Conservation (phyloP, 176 grass and related monocot species). For the Themeda triandra region DNA sequence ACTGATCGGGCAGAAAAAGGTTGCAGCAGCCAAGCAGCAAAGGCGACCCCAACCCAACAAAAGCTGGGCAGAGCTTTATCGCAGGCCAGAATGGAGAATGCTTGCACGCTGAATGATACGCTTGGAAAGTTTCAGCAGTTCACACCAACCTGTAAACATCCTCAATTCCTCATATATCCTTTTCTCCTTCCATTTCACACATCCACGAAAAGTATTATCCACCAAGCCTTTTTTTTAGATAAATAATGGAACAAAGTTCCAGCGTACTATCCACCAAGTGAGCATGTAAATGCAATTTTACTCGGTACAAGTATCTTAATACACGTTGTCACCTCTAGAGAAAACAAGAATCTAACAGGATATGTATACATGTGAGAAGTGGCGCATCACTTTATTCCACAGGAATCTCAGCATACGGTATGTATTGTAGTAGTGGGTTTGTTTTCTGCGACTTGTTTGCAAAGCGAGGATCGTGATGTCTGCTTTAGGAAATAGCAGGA, state of each 20-base stretch:
- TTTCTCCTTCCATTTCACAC: not conserved
- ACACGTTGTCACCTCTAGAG: not conserved
- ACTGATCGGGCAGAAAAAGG: not conserved
- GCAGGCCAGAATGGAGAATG: not conserved
- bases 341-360: constrained; percentile 18
- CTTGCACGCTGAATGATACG: constrained; percentile 67
- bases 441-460: constrained; percentile 14
- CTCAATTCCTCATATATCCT: not conserved
- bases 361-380: not conserved
- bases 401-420: not conserved
- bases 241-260: no score
- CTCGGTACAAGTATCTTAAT: not conserved
- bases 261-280: not conserved
- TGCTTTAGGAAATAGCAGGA: constrained; percentile 6
- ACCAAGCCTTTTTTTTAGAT: no score
- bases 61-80: constrained; percentile 28
- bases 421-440: not conserved
- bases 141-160: not conserved
- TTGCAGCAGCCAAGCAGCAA: constrained; percentile 17
- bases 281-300: not conserved
- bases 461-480: constrained; percentile 20
- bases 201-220: not conserved
- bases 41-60: not conserved
- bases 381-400: not conserved
- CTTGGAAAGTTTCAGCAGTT: constrained; percentile 20